Evolutionary conservation across 805 yeast genomes (phyloP).

Genomic region (Dipodascopsis uninucleata): DNA sequence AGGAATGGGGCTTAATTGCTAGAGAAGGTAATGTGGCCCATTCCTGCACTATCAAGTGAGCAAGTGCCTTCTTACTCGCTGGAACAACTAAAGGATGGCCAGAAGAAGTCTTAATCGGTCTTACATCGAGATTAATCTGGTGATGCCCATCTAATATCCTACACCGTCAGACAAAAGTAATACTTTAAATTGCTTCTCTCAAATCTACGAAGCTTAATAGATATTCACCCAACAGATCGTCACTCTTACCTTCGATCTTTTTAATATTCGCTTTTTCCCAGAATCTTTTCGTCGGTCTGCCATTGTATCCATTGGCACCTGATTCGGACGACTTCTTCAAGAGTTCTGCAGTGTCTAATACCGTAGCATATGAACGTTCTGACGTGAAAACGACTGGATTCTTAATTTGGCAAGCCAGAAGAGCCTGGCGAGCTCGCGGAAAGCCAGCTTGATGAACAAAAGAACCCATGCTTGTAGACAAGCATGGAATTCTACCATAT

Average conservation of each 20-base stretch:
- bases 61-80: conserved; percentile 52
- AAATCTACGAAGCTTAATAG: neutral
- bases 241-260: conserved; percentile 17
- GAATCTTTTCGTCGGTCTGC: conserved; percentile 49
- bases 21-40: conserved; percentile 70
- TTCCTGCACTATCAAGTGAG: conserved; percentile 75
- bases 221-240: neutral
- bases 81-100: conserved; percentile 73
- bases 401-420: too few species aligned
- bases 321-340: conserved; percentile 10
- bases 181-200: neutral
- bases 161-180: too few species aligned
- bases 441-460: too few species aligned
- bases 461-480: too few species aligned
- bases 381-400: too few species aligned
- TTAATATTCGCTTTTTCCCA: conserved; percentile 69
- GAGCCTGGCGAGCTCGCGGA: too few species aligned
- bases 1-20: conserved; percentile 66
- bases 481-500: too few species aligned
- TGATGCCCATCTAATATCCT: conserved; percentile 11
- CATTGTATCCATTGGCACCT: conserved; percentile 3
- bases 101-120: conserved; percentile 77
- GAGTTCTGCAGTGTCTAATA: conserved; percentile 16
- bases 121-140: conserved; percentile 52
- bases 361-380: conserved; percentile 15